Evolutionary conservation across 2,329 filamentous ascomycete species (phyloP).

Genomic region (Chlorencoelia australis): DNA sequence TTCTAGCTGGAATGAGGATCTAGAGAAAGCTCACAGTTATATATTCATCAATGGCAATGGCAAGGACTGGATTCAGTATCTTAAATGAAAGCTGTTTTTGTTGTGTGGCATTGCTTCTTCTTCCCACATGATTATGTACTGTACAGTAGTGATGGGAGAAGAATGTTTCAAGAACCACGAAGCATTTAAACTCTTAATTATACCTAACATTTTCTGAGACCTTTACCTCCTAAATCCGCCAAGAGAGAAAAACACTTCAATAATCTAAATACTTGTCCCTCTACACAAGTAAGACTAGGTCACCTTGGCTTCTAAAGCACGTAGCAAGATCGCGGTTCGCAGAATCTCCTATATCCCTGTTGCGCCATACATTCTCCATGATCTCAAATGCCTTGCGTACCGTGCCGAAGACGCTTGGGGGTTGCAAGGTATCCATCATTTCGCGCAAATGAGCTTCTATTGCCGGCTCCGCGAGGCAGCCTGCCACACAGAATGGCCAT

Average conservation of each 20-base stretch:
- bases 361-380: slow-evolving; percentile 18
- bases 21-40: slow-evolving; percentile 7
- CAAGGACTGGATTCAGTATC: slow-evolving; percentile 1
- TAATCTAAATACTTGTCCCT: slow-evolving; percentile 4
- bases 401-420: slow-evolving; percentile 26
- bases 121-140: too few species aligned
- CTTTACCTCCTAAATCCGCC: too few species aligned
- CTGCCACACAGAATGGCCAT: slow-evolving; percentile 19
- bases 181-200: too few species aligned
- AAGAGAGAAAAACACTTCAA: too few species aligned
- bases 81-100: too few species aligned
- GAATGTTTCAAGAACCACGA: too few species aligned
- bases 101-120: slow-evolving; percentile 3
- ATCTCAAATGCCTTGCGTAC: slow-evolving; percentile 18
- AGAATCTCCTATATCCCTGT: slow-evolving; percentile 8
- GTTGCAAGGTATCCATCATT: slow-evolving; percentile 13
- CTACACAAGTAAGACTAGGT: slow-evolving; percentile 26
- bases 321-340: slow-evolving; percentile 21
- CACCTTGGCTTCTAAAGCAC: slow-evolving; percentile 25
- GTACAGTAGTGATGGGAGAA: too few species aligned
- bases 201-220: too few species aligned
- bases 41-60: slow-evolving; percentile 5
- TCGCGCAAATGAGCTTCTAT: slow-evolving; percentile 14
- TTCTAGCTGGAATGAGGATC: slow-evolving; percentile 5
- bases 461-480: slow-evolving; percentile 14